A percentile compares a stretch with the other conserved stretches of the same genome.
phyloP scores from a whole-genome alignment of 2,329 filamentous ascomycete species.

The Podosphaera aphanis region DNA sequence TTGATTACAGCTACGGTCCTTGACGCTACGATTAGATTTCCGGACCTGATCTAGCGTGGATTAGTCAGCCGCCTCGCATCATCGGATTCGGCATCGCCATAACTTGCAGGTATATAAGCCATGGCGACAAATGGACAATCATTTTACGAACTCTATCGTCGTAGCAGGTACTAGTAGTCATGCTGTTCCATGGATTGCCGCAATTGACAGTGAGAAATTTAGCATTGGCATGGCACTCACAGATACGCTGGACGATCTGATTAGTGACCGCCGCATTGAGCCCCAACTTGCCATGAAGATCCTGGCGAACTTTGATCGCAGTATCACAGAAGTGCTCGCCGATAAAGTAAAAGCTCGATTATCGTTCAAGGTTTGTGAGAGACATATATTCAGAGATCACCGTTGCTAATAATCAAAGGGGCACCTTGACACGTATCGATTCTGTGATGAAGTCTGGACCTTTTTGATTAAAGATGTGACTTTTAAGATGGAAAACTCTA shows the following conservation, averaged over 20 bases:
- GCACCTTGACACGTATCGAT: constrained; percentile 91
- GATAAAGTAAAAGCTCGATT: constrained; percentile 81
- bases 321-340: constrained; percentile 72
- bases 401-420: constrained; percentile 31
- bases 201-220: constrained; percentile 15
- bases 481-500: constrained; percentile 80
- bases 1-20: background rate
- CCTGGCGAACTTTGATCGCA: constrained; percentile 79
- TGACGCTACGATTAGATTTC: constrained; percentile 1
- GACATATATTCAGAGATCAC: background rate
- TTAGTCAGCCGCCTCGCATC: background rate
- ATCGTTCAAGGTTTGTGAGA: constrained; percentile 62
- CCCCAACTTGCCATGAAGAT: constrained; percentile 98
- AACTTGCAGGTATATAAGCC: constrained; percentile 6
- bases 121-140: constrained; percentile 31
- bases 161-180: constrained; percentile 58
- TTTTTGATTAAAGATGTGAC: constrained; percentile 96
- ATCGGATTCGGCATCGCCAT: constrained; percentile 2
- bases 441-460: constrained; percentile 99
- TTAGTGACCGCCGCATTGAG: constrained; percentile 84
- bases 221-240: constrained; percentile 87
- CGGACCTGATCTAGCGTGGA: background rate
- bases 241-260: constrained; percentile 90
- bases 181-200: constrained; percentile 14
- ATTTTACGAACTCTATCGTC: constrained; percentile 89